Evolutionary conservation across 2,329 filamentous ascomycete genomes (phyloP).

Genomic region (Phyllosticta paracitricarpa): DNA sequence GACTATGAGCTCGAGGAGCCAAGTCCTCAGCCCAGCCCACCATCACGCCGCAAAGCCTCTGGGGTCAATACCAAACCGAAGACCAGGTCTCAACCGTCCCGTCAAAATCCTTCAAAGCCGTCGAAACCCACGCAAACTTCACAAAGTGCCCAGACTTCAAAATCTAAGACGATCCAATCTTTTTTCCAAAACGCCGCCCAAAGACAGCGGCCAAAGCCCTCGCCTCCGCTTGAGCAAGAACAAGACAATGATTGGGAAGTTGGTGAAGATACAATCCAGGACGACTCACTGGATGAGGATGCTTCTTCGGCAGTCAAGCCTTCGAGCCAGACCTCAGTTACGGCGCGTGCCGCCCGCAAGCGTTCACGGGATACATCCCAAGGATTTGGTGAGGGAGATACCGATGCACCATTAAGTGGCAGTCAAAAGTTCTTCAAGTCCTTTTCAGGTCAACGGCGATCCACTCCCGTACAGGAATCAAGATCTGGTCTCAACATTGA

Average conservation of each 20-base stretch:
- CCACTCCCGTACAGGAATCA: slow-evolving; percentile 20
- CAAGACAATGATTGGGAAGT: slow-evolving; percentile 21
- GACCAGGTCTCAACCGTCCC: neutral
- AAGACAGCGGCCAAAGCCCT: slow-evolving; percentile 21
- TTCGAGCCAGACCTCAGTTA: neutral
- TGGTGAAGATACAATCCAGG: slow-evolving; percentile 27
- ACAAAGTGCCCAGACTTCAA: slow-evolving; percentile 19
- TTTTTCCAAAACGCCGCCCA: slow-evolving; percentile 40
- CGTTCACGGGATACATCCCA: slow-evolving; percentile 12
- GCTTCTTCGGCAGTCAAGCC: slow-evolving; percentile 2
- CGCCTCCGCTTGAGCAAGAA: slow-evolving; percentile 31
- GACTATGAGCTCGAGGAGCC: slow-evolving; percentile 12
- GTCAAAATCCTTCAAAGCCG: neutral
- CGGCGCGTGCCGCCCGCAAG: slow-evolving; percentile 23
- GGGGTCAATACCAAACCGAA: slow-evolving; percentile 5
- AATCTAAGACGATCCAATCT: slow-evolving; percentile 36
- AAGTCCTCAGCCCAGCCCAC: slow-evolving; percentile 17
- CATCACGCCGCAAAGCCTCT: slow-evolving; percentile 16
- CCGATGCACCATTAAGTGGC: slow-evolving; percentile 16
- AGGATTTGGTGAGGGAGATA: slow-evolving; percentile 14
- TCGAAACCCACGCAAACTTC: neutral
- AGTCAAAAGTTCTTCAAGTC: slow-evolving; percentile 38
- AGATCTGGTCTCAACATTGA: slow-evolving; percentile 36
- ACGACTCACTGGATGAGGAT: slow-evolving; percentile 25
- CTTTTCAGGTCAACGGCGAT: slow-evolving; percentile 22